phyloP scores from a whole-genome alignment of 2,329 filamentous ascomycete species.

The Trichoderma simmonsii region DNA sequence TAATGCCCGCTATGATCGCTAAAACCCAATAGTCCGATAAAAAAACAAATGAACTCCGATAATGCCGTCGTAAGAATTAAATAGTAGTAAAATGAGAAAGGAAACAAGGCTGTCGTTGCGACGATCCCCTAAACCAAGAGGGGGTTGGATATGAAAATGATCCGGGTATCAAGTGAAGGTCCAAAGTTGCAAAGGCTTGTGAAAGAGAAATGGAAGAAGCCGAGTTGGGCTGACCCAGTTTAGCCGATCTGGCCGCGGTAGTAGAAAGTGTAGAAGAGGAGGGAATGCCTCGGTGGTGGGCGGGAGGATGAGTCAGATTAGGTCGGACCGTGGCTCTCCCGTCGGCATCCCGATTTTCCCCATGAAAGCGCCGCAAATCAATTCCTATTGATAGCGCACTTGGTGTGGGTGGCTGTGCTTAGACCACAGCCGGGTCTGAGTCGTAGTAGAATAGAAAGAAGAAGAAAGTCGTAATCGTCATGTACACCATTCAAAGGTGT shows the following conservation, averaged over 20 bases:
- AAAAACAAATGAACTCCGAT: constrained; percentile 11
- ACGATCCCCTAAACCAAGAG: background rate
- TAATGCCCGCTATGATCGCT: constrained; percentile 13
- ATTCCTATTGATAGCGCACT: constrained; percentile 10
- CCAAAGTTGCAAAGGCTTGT: background rate
- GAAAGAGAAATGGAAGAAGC: background rate
- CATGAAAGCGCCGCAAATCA: constrained; percentile 2
- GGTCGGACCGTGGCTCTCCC: constrained; percentile 6
- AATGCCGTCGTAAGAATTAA: constrained; percentile 16
- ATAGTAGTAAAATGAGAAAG: background rate
- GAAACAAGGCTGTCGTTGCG: constrained; percentile 3
- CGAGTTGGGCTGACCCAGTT: background rate
- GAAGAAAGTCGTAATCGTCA: background rate
- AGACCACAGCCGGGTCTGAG: background rate
- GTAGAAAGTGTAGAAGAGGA: background rate
- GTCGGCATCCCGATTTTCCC: constrained; percentile 6
- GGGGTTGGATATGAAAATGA: background rate
- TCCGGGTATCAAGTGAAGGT: constrained; percentile 14
- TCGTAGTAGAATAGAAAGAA: background rate
- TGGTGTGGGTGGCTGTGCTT: constrained; percentile 3
- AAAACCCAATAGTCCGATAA: background rate
- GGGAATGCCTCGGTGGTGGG: background rate
- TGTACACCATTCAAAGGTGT: background rate
- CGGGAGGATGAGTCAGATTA: constrained; percentile 7
- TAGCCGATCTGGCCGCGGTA: constrained; percentile 10